A percentile compares a stretch with the other conserved stretches of the same genome.
phyloP scores from a whole-genome alignment of 345 rosid species.

The Geranium rotundifolium region DNA sequence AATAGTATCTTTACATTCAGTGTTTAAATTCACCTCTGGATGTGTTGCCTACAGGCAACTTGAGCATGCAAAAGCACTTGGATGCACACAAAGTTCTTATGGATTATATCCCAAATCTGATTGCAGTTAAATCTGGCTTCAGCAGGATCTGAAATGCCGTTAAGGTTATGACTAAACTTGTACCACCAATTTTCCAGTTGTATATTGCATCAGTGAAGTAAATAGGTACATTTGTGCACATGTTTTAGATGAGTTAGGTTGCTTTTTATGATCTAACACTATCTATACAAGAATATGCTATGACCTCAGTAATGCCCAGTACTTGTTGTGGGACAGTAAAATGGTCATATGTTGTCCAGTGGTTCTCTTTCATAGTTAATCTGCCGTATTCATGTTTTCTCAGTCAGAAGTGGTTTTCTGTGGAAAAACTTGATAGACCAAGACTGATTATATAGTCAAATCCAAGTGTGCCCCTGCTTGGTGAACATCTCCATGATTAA shows the following conservation, averaged over 20 bases:
- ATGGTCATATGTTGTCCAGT: not conserved
- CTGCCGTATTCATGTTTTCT: constrained; percentile 1
- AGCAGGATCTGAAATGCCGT: not conserved
- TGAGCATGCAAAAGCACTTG: not conserved
- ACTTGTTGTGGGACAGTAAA: constrained; percentile 4
- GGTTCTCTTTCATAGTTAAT: not conserved
- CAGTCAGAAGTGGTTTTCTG: constrained; percentile 8
- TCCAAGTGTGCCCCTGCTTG: constrained; percentile 1
- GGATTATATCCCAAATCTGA: not conserved
- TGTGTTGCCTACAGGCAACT: not conserved
- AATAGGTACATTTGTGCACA: not conserved
- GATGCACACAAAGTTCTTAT: not conserved
- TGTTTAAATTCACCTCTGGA: not conserved
- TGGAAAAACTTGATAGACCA: constrained; percentile 7
- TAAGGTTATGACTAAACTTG: not conserved
- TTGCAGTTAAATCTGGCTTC: not conserved
- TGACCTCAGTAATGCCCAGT: constrained; percentile 6
- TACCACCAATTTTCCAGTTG: not conserved
- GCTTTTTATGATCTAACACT: not conserved
- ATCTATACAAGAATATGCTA: not conserved
- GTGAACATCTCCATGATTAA: constrained; percentile 6
- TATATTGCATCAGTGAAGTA: not conserved
- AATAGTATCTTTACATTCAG: not conserved
- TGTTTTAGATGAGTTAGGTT: not conserved
- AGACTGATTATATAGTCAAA: constrained; percentile 7